Conservation (phyloP, 495 filamentous ascomycete species). For the Haplographium delicatum region DNA sequence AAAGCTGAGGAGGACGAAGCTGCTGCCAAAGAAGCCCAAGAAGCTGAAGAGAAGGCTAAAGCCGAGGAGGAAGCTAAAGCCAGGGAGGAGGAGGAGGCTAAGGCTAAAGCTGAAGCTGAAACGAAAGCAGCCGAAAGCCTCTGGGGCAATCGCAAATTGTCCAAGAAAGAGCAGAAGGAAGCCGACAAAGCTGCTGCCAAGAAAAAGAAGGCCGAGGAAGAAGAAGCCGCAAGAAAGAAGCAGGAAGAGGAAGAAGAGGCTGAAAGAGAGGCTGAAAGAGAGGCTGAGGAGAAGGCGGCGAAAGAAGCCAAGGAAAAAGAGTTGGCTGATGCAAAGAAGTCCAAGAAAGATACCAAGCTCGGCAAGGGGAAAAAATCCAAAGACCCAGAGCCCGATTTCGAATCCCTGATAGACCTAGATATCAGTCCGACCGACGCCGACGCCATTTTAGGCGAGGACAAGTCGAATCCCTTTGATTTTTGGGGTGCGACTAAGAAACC, state of each 20-base stretch:
- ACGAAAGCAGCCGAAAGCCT: slow-evolving; percentile 9
- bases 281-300: slow-evolving; percentile 22
- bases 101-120: slow-evolving; percentile 10
- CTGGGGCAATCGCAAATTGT: slow-evolving; percentile 29
- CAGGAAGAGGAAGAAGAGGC: slow-evolving; percentile 15
- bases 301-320: slow-evolving; percentile 19
- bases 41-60: slow-evolving; percentile 7
- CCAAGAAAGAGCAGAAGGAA: slow-evolving; percentile 29
- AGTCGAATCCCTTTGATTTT: slow-evolving; percentile 29
- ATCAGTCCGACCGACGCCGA: slow-evolving; percentile 20
- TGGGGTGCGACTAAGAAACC: slow-evolving; percentile 37
- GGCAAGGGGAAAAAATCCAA: slow-evolving; percentile 22
- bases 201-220: slow-evolving; percentile 23
- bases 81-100: slow-evolving; percentile 4
- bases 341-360: slow-evolving; percentile 20
- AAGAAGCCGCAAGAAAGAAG: slow-evolving; percentile 8
- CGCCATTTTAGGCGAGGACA: slow-evolving; percentile 11
- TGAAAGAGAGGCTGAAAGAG: slow-evolving; percentile 15
- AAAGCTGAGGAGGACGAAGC: slow-evolving; percentile 21
- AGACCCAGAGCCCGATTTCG: slow-evolving; percentile 24
- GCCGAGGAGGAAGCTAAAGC: slow-evolving; percentile 17
- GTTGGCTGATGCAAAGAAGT: slow-evolving; percentile 12
- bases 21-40: slow-evolving; percentile 18
- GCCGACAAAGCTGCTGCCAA: slow-evolving; percentile 16
- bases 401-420: slow-evolving; percentile 14